Evolutionary conservation across 2,329 filamentous ascomycete species (phyloP), one percentile per base, ranked within the genome.

Genomic region (Colletotrichum eleusines): DNA sequence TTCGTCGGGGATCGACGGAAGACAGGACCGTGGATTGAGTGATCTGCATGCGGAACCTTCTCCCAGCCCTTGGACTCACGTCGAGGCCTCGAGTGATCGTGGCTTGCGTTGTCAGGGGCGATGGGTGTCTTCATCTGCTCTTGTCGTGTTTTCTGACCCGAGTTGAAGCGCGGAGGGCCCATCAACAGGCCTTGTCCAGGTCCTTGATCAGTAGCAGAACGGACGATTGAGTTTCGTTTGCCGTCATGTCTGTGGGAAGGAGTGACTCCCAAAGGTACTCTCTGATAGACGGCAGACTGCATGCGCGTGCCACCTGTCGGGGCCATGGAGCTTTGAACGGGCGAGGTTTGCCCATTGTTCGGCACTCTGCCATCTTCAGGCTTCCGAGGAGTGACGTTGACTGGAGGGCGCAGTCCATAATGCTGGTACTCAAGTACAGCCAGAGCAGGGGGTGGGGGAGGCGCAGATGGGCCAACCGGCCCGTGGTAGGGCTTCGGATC

Each of bases 21-120:
- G 14, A 62, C 55, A n/a, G 67, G 67, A 20, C 63, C 67, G 60
- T 70, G 67, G 14, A 70, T 55, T n/a, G 40, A 46, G 6, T 70
- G 46, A 40, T 70, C 63, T 20, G 40, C 46, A 46, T 59, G 51
- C 12, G 53, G 11, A 18, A 62, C 33, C 35, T 57, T 66, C 44
- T 70, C 63, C 67, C 67, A 67, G 48, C 63, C 67, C 14, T 38
- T 70, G 3, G 28, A 40, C 2, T 59, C 53, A 12, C 40, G 18
- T 5, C 48, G 60, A 48, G n/a, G 44, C 5, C 38, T 50, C 20
- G 31, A 7, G 5, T 57, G 65, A 3, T 26, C 26, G 20, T 57
- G 7, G 9, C 28, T 9, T 20, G 28, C 8, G 16, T n/a, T 35
- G 28, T 3, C 14, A 16, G 46, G 20, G 23, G 33, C n/a, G 33